These are phyloP conservation scores for Solanum boliviense DNA, from an alignment of 257 asterid species.

Conservation along the genomic window DNA sequence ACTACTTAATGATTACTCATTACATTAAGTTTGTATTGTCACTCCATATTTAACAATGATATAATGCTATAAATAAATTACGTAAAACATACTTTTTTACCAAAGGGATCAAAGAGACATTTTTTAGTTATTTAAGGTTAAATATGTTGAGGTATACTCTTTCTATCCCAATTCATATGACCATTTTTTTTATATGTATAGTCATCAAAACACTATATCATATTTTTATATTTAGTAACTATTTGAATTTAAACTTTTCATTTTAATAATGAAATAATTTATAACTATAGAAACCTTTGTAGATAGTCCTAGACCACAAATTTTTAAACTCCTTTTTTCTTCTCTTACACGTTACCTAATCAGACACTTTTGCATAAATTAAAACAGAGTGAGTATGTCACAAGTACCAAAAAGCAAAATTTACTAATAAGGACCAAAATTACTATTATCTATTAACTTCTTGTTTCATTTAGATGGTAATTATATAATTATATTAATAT, in stretches of 20 bases:
- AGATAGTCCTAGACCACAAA: background rate
- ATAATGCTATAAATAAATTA: fast-evolving
- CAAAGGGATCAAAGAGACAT: background rate
- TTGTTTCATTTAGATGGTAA: background rate
- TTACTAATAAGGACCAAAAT: background rate
- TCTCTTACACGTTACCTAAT: fast-evolving
- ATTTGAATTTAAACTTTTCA: background rate
- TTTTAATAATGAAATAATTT: background rate
- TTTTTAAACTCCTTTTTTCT: background rate
- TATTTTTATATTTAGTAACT: background rate
- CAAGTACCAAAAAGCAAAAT: background rate
- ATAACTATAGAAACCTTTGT: background rate
- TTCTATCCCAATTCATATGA: background rate
- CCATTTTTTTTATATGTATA: too few species aligned
- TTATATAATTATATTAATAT: background rate
- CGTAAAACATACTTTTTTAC: background rate
- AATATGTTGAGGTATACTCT: background rate
- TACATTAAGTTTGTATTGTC: background rate
- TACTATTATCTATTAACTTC: background rate
- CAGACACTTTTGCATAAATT: background rate
- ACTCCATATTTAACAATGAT: background rate
- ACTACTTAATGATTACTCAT: background rate
- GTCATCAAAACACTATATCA: too few species aligned
- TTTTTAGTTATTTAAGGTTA: background rate
- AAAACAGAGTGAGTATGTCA: background rate